These are phyloP conservation scores for Kickxella alabastrina DNA, from an alignment of 192 early-diverging fungal genomes.

Conservation along the genomic window DNA sequence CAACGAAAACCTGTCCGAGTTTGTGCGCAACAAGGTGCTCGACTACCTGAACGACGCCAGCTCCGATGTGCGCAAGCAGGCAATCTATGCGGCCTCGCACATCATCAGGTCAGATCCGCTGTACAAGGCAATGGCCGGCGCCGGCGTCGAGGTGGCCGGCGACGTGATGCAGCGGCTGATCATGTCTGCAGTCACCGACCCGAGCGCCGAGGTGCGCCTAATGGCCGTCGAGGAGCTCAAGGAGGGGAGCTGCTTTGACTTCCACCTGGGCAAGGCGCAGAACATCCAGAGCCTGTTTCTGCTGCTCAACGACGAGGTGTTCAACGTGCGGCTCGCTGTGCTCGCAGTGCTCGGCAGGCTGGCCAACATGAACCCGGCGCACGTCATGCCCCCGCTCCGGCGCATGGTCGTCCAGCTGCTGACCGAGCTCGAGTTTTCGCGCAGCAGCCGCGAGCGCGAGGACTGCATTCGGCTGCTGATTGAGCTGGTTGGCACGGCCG, in stretches of 20 bases:
- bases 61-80: conserved; percentile 73
- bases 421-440: conserved; percentile 89
- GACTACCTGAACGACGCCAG: conserved; percentile 79
- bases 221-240: conserved; percentile 41
- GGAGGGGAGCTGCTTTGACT: conserved; percentile 73
- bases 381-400: conserved; percentile 89
- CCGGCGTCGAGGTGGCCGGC: conserved; percentile 76
- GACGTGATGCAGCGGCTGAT: conserved; percentile 86
- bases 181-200: conserved; percentile 83
- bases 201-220: conserved; percentile 31
- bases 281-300: conserved; percentile 87
- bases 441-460: conserved; percentile 48
- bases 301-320: conserved; percentile 90
- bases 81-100: conserved; percentile 72
- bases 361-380: conserved; percentile 88
- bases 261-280: conserved; percentile 86
- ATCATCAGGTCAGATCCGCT: conserved; percentile 81
- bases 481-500: conserved; percentile 74
- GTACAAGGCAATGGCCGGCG: conserved; percentile 71
- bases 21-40: conserved; percentile 83
- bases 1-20: conserved; percentile 80
- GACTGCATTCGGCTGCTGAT: conserved; percentile 63
- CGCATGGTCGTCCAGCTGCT: conserved; percentile 88
- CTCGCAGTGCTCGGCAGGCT: conserved; percentile 86
- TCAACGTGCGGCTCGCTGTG: conserved; percentile 80